These are phyloP conservation scores for Aureobasidium sp. DNA, from an alignment of 2,329 filamentous ascomycete genomes.

Conservation along the genomic window DNA sequence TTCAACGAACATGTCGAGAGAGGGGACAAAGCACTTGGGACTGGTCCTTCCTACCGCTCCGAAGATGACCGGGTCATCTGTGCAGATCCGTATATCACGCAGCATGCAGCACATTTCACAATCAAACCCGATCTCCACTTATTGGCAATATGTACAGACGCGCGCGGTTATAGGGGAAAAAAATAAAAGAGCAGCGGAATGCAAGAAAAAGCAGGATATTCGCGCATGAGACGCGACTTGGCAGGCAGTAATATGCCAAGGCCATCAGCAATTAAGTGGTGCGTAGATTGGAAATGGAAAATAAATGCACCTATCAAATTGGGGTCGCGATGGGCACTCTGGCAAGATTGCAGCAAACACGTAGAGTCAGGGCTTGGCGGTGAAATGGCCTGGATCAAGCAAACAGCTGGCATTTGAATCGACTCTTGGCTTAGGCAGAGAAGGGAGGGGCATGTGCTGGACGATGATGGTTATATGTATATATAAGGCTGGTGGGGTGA, in stretches of 20 bases:
- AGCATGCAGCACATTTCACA: too few species aligned
- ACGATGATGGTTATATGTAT: not conserved
- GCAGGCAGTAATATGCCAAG: not conserved
- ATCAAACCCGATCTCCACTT: too few species aligned
- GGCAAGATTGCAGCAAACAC: not conserved
- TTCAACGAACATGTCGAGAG: not conserved
- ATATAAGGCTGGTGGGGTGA: conserved; percentile 7
- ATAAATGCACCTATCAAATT: too few species aligned
- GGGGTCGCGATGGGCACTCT: too few species aligned
- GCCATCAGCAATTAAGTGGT: not conserved
- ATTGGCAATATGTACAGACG: too few species aligned
- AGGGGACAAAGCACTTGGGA: too few species aligned
- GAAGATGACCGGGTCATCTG: too few species aligned
- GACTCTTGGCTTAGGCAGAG: too few species aligned
- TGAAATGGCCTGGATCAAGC: not conserved
- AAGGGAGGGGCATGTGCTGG: not conserved
- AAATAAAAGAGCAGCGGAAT: not conserved
- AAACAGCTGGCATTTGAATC: conserved; percentile 7
- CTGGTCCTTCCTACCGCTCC: too few species aligned
- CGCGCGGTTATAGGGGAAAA: conserved; percentile 7
- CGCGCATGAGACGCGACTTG: conserved; percentile 6
- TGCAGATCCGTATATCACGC: too few species aligned
- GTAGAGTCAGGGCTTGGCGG: not conserved
- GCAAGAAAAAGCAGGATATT: not conserved
- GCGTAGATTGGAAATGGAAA: not conserved